Evolutionary conservation across 331 rosid species (phyloP).

Genomic region (Phaseolus coccineus): DNA sequence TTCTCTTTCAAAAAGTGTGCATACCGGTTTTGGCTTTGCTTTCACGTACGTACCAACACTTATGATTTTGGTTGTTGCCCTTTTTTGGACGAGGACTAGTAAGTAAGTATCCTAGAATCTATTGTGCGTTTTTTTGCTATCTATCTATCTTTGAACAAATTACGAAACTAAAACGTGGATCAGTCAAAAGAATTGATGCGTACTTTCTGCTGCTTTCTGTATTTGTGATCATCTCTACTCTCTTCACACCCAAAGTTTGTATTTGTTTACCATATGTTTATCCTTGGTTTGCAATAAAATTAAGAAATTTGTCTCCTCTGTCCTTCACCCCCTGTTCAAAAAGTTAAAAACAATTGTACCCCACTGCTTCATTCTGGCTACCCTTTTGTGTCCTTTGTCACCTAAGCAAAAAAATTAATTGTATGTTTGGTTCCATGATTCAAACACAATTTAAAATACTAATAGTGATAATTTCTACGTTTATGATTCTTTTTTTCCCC

Average conservation of each 20-base stretch:
- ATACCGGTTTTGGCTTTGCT: conserved; percentile 40
- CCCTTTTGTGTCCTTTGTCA: conserved; percentile 7
- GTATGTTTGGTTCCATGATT: background rate
- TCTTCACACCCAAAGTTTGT: conserved; percentile 17
- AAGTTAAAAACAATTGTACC: conserved; percentile 12
- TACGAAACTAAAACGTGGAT: conserved; percentile 29
- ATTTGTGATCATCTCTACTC: conserved; percentile 21
- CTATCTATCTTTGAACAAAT: background rate
- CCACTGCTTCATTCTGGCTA: background rate
- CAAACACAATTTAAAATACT: background rate
- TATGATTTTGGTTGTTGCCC: conserved; percentile 32
- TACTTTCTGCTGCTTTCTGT: conserved; percentile 16
- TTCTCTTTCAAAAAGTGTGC: conserved; percentile 35
- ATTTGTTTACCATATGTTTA: background rate
- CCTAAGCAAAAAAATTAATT: background rate
- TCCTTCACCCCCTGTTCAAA: background rate
- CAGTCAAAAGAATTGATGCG: conserved; percentile 5
- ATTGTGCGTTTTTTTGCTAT: background rate
- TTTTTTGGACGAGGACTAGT: conserved; percentile 21
- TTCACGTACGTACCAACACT: conserved; percentile 34
- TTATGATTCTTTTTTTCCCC: background rate
- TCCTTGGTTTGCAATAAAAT: background rate
- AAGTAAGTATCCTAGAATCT: conserved; percentile 25
- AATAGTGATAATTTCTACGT: background rate
- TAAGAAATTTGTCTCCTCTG: conserved; percentile 5